Evolutionary conservation across 2,329 filamentous ascomycete species (phyloP).

Genomic region (Cordyceps pruinosa): DNA sequence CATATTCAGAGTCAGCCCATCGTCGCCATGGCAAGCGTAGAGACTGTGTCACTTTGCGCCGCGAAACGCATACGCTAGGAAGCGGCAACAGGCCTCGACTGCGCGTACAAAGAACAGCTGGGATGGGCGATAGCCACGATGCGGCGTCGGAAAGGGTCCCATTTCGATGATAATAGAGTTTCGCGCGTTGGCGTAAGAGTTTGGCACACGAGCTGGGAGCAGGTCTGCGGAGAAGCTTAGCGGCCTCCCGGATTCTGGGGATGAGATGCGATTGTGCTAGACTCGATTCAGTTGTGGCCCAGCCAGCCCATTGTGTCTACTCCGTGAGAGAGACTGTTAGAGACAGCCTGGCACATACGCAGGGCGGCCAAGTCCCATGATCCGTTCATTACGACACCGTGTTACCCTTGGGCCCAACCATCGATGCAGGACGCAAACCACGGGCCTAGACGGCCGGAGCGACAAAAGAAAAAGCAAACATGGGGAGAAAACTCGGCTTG

Average conservation of each 20-base stretch:
- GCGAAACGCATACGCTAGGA: background rate
- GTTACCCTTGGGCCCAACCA: no score
- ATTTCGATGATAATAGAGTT: no score
- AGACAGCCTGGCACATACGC: background rate
- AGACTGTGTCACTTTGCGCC: background rate
- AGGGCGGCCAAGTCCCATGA: no score
- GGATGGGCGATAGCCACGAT: no score
- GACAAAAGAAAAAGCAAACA: no score
- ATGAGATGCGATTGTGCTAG: conserved; percentile 1
- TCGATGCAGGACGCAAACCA: no score
- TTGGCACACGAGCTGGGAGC: background rate
- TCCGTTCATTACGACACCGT: no score
- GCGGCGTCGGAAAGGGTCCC: no score
- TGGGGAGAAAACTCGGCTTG: no score
- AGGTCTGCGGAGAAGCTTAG: background rate
- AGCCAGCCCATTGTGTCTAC: background rate
- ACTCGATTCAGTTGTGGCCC: conserved; percentile 1
- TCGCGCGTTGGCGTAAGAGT: background rate
- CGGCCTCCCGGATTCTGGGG: background rate
- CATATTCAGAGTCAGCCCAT: background rate
- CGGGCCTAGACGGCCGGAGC: no score
- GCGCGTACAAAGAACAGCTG: background rate
- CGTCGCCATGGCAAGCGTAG: background rate
- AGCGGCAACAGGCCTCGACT: no score
- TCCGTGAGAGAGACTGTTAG: background rate